Evolutionary conservation across 371 early-diverging fungal species (phyloP), one percentile per base, ranked within the genome.

Genomic region (Mucor plumbeus): DNA sequence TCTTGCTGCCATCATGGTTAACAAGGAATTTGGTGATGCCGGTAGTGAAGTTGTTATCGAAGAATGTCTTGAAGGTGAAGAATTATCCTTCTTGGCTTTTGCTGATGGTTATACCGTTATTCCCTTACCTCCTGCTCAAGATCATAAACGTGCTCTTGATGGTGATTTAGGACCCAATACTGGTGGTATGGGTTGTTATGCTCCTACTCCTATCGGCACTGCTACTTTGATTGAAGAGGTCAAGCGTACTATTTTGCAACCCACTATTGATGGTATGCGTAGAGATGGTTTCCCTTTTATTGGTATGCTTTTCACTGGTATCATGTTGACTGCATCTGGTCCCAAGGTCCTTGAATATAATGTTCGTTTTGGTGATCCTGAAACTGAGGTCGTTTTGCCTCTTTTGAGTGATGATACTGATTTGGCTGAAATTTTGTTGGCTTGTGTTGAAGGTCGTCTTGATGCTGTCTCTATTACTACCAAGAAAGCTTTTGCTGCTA

Each of bases 151-250:
- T 43, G 94, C 92, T 21, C 86, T 87, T 68, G 97, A 99, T 67
- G 91, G 92, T 64, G 99, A 98, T 77, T 73, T 87, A 74, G 99
- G 99, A 0, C 97, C 94, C 63, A 99, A 99, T 85, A 99, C 98
- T 0, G 99, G 99, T 64, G 99, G 99, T 62, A 99, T 99, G 99
- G 99, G 99, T 7, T 94, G 95, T 66, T 99, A 99, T 76, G 93
- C 94, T 43, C 99, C 99, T 34, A 96, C 98, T 3, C 97, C 98
- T 7, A 88, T 97, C 59, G 94, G 91, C 58, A 94, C 96, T 4
- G 79, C 88, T 15, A 86, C 87, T 62, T 74, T 97, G 50, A 80
- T 94, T 48, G 81, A 83, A 11, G 72, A 85, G 40, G 90, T 97
- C 74, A 85, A 94, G 73, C 81, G 85, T 43, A 91, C 90, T 0